Conservation (phyloP, 805 yeast species). For the Cyberlindnera nakhonratchasimensis region DNA sequence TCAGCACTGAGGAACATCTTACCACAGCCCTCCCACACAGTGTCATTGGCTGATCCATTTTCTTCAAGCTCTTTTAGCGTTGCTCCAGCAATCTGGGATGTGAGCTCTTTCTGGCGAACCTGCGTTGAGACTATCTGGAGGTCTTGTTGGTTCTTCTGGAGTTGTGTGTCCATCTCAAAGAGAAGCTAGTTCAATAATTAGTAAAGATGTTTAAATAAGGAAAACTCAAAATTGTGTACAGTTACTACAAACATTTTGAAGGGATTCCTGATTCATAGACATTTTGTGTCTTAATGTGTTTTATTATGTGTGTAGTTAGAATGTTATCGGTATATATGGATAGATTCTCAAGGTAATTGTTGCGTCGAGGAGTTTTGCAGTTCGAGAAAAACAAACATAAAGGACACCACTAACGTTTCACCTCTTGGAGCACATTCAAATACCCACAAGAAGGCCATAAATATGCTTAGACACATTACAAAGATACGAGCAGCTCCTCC, state of each 20-base stretch:
- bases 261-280: constrained; percentile 45
- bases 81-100: constrained; percentile 20
- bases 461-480: background rate
- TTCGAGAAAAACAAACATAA: background rate
- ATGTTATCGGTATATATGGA: too few species aligned
- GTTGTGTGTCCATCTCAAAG: constrained; percentile 64
- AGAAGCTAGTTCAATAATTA: constrained; percentile 36
- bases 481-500: background rate
- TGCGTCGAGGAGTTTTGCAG: too few species aligned
- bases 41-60: constrained; percentile 36
- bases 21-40: constrained; percentile 85
- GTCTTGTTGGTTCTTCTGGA: constrained; percentile 56
- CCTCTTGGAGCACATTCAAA: too few species aligned
- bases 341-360: too few species aligned
- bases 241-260: constrained; percentile 35
- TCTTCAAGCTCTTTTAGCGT: constrained; percentile 52
- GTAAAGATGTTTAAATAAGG: too few species aligned
- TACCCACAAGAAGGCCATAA: background rate
- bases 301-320: too few species aligned
- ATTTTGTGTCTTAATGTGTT: too few species aligned
- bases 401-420: background rate
- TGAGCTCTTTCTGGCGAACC: constrained; percentile 17
- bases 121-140: constrained; percentile 52
- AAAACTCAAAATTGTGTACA: background rate
- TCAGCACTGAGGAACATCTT: constrained; percentile 57